Percentiles rank a stretch among this genome's conserved stretches.
Evolutionary conservation across 2,329 filamentous ascomycete genomes (phyloP).

Genomic region (Verticillium alfalfae): DNA sequence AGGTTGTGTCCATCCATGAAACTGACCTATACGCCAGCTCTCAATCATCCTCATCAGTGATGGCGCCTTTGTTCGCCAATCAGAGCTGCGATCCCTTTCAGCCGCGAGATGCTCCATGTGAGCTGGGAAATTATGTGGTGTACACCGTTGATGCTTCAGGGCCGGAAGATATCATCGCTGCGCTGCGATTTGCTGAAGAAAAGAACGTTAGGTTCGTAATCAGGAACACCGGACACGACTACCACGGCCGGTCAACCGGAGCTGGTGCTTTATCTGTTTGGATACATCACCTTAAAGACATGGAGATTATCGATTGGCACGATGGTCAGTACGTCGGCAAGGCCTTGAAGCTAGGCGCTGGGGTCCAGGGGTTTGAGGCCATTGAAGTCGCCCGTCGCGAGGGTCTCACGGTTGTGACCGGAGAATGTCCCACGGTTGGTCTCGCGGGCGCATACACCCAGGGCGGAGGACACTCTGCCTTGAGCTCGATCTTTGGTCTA

Average conservation of each 20-base stretch:
- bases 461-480: slow-evolving; percentile 52
- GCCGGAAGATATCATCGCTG: slow-evolving; percentile 22
- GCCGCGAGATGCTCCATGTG: slow-evolving; percentile 30
- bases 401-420: slow-evolving; percentile 5
- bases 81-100: slow-evolving; percentile 34
- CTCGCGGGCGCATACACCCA: slow-evolving; percentile 55
- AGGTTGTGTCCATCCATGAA: background rate
- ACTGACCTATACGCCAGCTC: slow-evolving; percentile 6
- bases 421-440: slow-evolving; percentile 43
- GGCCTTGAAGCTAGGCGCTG: slow-evolving; percentile 40
- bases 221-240: slow-evolving; percentile 25
- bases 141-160: slow-evolving; percentile 29
- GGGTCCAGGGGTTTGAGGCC: slow-evolving; percentile 42
- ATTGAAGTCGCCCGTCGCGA: slow-evolving; percentile 5
- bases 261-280: slow-evolving; percentile 41
- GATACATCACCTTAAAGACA: slow-evolving; percentile 39
- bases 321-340: slow-evolving; percentile 18
- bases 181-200: slow-evolving; percentile 29
- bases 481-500: slow-evolving; percentile 49
- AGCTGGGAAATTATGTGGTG: slow-evolving; percentile 36
- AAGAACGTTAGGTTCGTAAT: slow-evolving; percentile 30
- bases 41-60: slow-evolving; percentile 20
- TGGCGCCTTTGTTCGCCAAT: slow-evolving; percentile 28
- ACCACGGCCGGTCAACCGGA: slow-evolving; percentile 44
- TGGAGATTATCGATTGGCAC: slow-evolving; percentile 27